A percentile compares a stretch with the other conserved stretches of the same genome.
Conservation (phyloP, 352 stramenopile species). For the Phytophthora ohioensis region DNA sequence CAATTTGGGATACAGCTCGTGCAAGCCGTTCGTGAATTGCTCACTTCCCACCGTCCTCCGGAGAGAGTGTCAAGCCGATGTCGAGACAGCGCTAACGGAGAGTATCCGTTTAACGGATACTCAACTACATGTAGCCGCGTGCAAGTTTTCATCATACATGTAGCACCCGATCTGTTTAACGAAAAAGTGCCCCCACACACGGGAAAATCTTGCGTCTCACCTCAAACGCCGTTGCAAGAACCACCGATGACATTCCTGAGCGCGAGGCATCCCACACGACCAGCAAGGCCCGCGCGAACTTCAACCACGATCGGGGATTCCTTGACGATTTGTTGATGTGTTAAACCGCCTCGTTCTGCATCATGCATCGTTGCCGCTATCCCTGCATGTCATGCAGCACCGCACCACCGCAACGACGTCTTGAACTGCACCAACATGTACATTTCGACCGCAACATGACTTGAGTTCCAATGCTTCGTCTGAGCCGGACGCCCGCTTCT, state of each 20-base stretch:
- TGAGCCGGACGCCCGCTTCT: constrained; percentile 25
- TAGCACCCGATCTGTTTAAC: no score
- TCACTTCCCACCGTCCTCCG: no score
- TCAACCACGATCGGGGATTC: constrained; percentile 35
- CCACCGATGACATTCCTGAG: constrained; percentile 5
- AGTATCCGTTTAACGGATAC: no score
- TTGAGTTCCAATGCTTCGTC: background rate
- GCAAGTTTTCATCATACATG: no score
- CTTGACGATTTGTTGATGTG: constrained; percentile 31
- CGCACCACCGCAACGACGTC: background rate
- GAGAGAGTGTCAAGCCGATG: no score
- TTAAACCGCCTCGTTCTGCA: constrained; percentile 28
- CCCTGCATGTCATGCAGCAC: background rate
- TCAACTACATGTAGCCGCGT: no score
- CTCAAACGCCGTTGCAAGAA: background rate
- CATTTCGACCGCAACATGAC: background rate
- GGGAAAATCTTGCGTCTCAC: constrained; percentile 20
- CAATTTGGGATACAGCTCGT: no score
- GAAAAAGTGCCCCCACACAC: background rate
- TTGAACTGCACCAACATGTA: background rate
- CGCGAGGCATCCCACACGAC: constrained; percentile 15
- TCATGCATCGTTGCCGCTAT: background rate
- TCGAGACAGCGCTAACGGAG: no score
- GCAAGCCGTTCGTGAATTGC: no score
- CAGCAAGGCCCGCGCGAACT: constrained; percentile 23